phyloP scores from a whole-genome alignment of 179 eudicot species.

The Patellifolia procumbens region DNA sequence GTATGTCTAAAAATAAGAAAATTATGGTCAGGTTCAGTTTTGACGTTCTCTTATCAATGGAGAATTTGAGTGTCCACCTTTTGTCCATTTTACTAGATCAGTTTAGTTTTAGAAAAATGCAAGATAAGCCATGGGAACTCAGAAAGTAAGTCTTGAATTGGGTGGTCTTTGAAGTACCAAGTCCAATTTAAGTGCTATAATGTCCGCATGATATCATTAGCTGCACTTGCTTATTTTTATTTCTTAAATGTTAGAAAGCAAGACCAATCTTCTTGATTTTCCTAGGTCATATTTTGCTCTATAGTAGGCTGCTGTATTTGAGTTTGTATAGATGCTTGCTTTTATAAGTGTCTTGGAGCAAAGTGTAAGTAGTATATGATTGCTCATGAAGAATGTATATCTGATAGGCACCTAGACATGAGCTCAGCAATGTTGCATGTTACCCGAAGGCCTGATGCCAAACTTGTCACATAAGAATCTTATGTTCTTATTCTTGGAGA shows the following conservation, averaged over 20 bases:
- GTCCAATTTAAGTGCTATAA: background rate
- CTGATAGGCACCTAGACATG: background rate
- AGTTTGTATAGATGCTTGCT: background rate
- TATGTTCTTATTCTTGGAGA: background rate
- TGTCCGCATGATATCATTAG: constrained; percentile 12
- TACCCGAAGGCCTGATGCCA: background rate
- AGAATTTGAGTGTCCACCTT: background rate
- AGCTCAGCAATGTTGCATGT: background rate
- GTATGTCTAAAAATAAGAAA: background rate
- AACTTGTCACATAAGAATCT: background rate
- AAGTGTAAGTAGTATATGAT: background rate
- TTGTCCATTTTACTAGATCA: background rate
- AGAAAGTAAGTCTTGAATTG: constrained; percentile 50
- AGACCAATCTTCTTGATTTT: background rate
- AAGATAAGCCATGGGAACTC: background rate
- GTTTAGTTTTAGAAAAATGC: background rate
- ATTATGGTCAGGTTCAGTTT: background rate
- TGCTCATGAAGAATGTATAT: background rate
- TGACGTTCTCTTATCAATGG: background rate
- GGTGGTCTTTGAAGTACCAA: constrained; percentile 5
- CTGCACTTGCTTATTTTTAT: constrained; percentile 3
- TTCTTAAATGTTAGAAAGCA: background rate
- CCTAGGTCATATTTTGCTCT: background rate
- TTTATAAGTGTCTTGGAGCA: background rate
- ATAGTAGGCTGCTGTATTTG: background rate